A percentile compares a stretch with the other conserved stretches of the same genome.
These are phyloP conservation scores for Candida railenensis DNA, from an alignment of 805 yeast genomes.

Conservation along the genomic window DNA sequence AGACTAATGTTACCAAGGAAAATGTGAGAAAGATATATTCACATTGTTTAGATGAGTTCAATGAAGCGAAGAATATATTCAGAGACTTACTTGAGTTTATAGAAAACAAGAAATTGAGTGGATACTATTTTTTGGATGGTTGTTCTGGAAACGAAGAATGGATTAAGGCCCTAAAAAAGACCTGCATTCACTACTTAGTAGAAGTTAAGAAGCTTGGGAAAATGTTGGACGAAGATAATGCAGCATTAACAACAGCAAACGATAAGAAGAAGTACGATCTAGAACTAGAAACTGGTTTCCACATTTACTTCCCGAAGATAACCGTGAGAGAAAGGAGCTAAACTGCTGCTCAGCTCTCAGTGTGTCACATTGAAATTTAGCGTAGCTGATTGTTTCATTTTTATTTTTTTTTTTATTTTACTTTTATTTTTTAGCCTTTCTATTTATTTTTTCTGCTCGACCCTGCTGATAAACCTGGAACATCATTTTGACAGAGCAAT, in stretches of 20 bases:
- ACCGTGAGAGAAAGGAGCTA: conserved; percentile 1
- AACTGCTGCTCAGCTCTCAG: too few species aligned
- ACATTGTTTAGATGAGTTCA: conserved; percentile 5
- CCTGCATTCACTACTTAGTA: background rate
- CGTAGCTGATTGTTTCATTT: too few species aligned
- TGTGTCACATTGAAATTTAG: too few species aligned
- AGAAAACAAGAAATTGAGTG: background rate
- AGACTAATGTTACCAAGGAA: background rate
- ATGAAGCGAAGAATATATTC: conserved; percentile 1
- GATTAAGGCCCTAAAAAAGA: background rate
- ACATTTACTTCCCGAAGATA: conserved; percentile 25
- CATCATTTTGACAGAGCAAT: too few species aligned
- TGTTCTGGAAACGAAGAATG: background rate
- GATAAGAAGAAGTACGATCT: conserved; percentile 8
- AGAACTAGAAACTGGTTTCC: conserved; percentile 15
- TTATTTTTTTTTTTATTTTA: too few species aligned
- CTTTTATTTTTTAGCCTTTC: too few species aligned
- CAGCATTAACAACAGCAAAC: too few species aligned
- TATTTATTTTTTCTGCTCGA: too few species aligned
- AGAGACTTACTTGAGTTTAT: conserved; percentile 2
- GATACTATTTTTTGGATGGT: background rate
- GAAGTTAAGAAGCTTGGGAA: conserved; percentile 3
- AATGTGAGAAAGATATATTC: conserved; percentile 2
- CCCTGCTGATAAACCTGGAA: too few species aligned
- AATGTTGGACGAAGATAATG: conserved; percentile 7